phyloP scores from a whole-genome alignment of 176 grass and related monocot species.

The Stipa capillata region DNA sequence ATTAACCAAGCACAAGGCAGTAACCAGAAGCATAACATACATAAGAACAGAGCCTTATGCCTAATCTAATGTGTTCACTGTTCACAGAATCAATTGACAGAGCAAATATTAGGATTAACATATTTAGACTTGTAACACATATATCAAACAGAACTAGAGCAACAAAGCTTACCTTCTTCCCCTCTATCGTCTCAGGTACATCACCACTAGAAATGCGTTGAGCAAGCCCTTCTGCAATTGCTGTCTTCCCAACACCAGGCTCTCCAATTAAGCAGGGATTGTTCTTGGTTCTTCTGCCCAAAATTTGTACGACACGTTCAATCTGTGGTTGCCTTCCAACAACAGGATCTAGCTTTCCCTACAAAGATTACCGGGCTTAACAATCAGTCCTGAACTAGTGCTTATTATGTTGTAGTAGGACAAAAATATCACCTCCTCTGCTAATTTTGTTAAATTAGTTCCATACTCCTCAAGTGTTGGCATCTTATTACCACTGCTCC shows the following conservation, averaged over 20 bases:
- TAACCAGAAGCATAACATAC: background rate
- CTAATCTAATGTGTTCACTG: background rate
- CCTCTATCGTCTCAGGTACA: conserved; percentile 98
- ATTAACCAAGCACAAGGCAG: conserved; percentile 1
- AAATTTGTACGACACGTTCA: conserved; percentile 87
- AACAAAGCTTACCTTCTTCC: conserved; percentile 68
- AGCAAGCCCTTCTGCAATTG: conserved; percentile 95
- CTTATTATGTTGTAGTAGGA: background rate
- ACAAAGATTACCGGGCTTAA: background rate
- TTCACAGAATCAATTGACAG: background rate
- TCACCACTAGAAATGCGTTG: conserved; percentile 77
- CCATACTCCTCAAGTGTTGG: conserved; percentile 98
- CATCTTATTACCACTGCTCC: conserved; percentile 87
- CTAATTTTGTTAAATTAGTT: conserved; percentile 92
- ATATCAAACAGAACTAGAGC: background rate
- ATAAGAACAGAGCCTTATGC: background rate
- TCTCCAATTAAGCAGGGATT: conserved; percentile 98
- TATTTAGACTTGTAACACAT: background rate
- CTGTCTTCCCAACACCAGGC: conserved; percentile 96
- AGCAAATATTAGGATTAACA: background rate
- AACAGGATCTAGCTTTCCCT: conserved; percentile 97
- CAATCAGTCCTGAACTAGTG: background rate
- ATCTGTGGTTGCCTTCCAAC: conserved; percentile 88
- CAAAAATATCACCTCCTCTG: conserved; percentile 70
- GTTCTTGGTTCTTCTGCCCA: conserved; percentile 91